Percentiles rank a stretch among this genome's conserved stretches.
Conservation (phyloP, 306 rosid species). For the Spatholobus suberectus region DNA sequence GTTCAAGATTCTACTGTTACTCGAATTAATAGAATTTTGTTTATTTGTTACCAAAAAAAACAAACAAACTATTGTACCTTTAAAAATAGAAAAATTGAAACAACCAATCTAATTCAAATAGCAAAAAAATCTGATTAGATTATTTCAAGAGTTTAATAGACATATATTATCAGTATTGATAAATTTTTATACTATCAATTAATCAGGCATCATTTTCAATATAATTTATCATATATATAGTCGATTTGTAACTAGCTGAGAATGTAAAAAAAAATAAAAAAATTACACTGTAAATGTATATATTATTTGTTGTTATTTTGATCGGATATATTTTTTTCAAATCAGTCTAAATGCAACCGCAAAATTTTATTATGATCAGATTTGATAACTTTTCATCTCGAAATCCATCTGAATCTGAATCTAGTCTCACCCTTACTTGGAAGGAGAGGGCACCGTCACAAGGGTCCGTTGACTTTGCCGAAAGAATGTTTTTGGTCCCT, state of each 20-base stretch:
- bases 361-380: background rate
- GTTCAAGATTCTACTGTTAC: background rate
- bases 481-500: background rate
- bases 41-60: background rate
- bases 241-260: background rate
- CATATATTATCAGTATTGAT: background rate
- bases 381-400: background rate
- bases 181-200: background rate
- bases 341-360: background rate
- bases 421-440: background rate
- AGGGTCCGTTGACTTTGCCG: conserved; percentile 1
- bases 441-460: background rate
- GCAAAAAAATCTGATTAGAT: background rate
- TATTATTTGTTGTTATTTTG: background rate
- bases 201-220: background rate
- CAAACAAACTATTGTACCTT: background rate
- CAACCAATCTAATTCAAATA: background rate
- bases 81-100: background rate
- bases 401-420: background rate
- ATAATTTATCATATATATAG: background rate
- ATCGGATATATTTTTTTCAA: background rate
- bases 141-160: background rate
- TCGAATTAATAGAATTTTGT: background rate
- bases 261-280: background rate
- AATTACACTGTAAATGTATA: background rate